phyloP scores from a whole-genome alignment of 495 filamentous ascomycete species.

The Hypoxylon lenormandii region DNA sequence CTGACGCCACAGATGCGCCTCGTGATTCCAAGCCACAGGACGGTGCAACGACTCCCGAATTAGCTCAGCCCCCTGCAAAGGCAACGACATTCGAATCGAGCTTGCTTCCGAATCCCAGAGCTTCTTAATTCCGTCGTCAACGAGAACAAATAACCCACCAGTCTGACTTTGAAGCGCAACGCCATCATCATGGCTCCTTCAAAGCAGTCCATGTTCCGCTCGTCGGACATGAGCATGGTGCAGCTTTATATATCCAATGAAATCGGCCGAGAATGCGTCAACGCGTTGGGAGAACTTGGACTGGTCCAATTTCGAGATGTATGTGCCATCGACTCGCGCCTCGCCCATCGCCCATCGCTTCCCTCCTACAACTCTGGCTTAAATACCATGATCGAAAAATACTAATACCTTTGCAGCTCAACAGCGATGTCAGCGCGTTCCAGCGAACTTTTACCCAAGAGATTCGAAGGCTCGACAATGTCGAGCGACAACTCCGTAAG shows the following conservation, averaged over 20 bases:
- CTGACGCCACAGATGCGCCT: conserved; percentile 33
- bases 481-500: conserved; percentile 95
- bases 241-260: conserved; percentile 99
- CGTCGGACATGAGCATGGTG: conserved; percentile 99
- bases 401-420: conserved; percentile 72
- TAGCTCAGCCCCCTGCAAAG: conserved; percentile 34
- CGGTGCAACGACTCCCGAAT: conserved; percentile 1
- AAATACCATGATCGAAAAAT: conserved; percentile 10
- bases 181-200: conserved; percentile 63
- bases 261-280: conserved; percentile 96
- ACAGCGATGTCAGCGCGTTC: conserved; percentile 90
- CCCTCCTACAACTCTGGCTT: conserved; percentile 5
- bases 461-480: conserved; percentile 95
- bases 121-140: conserved; percentile 34
- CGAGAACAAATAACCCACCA: conserved; percentile 28
- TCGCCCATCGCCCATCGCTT: conserved; percentile 13
- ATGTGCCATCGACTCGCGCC: conserved; percentile 49
- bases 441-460: conserved; percentile 97
- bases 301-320: conserved; percentile 98
- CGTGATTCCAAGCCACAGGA: conserved; percentile 45
- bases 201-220: conserved; percentile 97
- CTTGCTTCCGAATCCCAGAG: conserved; percentile 21
- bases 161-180: conserved; percentile 41
- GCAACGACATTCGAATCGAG: conserved; percentile 35
- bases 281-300: conserved; percentile 93